These are phyloP conservation scores for Solanum aculeatissimum DNA, from an alignment of 305 asterid species.

Conservation along the genomic window DNA sequence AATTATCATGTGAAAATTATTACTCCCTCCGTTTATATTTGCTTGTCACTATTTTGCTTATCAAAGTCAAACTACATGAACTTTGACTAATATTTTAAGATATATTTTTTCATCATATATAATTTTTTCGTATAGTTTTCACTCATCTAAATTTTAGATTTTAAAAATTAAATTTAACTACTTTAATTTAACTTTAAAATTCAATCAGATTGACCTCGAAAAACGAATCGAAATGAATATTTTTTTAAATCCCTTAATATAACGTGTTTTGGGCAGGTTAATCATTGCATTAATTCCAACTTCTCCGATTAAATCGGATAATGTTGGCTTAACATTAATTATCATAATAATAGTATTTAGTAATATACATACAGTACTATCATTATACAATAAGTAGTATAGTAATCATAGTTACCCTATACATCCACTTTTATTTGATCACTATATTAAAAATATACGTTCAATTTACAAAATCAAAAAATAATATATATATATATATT, in stretches of 20 bases:
- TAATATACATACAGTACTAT: not conserved
- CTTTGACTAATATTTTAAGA: too few relatives aligned
- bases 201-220: accelerated
- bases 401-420: not conserved
- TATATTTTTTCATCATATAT: too few relatives aligned
- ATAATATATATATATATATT: too few relatives aligned
- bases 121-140: too few relatives aligned
- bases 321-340: conserved; percentile 33
- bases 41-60: too few relatives aligned
- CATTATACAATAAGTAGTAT: not conserved
- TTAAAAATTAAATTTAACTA: too few relatives aligned
- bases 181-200: too few relatives aligned
- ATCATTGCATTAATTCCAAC: conserved; percentile 33
- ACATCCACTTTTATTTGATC: accelerated
- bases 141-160: too few relatives aligned
- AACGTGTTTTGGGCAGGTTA: conserved; percentile 39
- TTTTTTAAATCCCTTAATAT: conserved; percentile 12
- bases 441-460: not conserved
- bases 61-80: too few relatives aligned
- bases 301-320: conserved; percentile 29
- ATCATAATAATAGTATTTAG: not conserved
- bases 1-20: not conserved
- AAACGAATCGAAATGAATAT: too few relatives aligned
- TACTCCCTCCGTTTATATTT: too few relatives aligned
- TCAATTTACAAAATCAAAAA: too few relatives aligned